Base-by-base conservation (phyloP, 2,329 filamentous ascomycete genomes). In the Colletotrichum magnum region DNA sequence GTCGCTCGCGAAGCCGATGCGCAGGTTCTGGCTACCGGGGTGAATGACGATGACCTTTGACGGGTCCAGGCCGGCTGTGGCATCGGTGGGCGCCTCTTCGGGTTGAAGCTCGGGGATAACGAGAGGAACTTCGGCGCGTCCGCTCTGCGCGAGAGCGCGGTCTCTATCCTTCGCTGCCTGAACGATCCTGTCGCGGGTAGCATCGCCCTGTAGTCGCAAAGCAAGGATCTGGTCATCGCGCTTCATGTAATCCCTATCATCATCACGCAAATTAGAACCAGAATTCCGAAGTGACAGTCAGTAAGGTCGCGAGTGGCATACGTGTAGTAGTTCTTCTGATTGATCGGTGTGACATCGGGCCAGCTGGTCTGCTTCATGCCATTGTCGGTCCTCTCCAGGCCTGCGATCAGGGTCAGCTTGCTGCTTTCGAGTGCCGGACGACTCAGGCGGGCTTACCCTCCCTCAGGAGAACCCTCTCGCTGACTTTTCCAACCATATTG, bases 271-370 rank as follows among this genome's bases (percentile, higher is more conserved):
- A 72, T 79, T 70, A 78, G 73, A 63, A 71, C 63, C 24, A 24
- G 36, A 66, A 64, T 69, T 51, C 18, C 12, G 10, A 15, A 18
- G 13, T 18, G 2, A 6, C 18, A 4, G 13, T 9, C 16, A 9
- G 26, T 15, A 28, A 5, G 28, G 6, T 16, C 2, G 16, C 26
- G 7, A 21, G 6, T 4, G 7, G 39, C 90, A 71, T 87, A 96
- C 94, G 95, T 97, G 80, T 98, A 98, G 82, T 99, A 99, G 81
- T 99, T 99, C 85, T 99, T 99, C 81, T 99, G 96, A 79, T 99
- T 99, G 82, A 99, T 99, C 76, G 96, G 94, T 51, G 89, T 88
- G 67, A 97, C 91, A 77, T 96, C 92, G 10, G 96, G 95, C 95
- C 96, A 99, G 79, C 88, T 97, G 56, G 94, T 93, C 78, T 96